Evolutionary conservation across 108 stramenopile genomes (phyloP).

Genomic region (Cylindrotheca closterium): DNA sequence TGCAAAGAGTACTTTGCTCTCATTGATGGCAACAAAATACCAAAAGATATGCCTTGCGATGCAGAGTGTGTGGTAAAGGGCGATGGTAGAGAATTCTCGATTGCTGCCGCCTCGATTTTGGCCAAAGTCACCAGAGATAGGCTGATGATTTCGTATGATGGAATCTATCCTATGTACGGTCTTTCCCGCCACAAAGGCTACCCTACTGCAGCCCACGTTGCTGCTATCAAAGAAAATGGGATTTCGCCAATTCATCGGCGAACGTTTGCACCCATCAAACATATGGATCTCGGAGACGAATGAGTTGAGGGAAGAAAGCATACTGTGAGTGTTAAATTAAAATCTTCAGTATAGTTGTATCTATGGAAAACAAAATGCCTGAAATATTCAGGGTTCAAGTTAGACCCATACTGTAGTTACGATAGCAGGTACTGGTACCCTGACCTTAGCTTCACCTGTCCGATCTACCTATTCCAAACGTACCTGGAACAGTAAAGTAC

Average conservation of each 20-base stretch:
- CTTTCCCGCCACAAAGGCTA: constrained; percentile 95
- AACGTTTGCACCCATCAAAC: constrained; percentile 91
- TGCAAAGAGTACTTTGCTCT: constrained; percentile 46
- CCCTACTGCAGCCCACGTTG: constrained; percentile 85
- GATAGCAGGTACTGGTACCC: too few species aligned
- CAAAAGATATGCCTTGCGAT: constrained; percentile 72
- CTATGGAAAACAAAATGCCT: too few species aligned
- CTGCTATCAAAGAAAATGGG: constrained; percentile 64
- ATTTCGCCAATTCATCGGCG: constrained; percentile 86
- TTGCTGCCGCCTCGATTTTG: constrained; percentile 94
- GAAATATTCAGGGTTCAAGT: too few species aligned
- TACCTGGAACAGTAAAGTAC: too few species aligned
- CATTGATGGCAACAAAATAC: constrained; percentile 87
- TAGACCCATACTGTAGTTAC: too few species aligned
- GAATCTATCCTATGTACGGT: constrained; percentile 83
- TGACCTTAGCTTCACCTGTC: too few species aligned
- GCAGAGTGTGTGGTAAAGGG: constrained; percentile 85
- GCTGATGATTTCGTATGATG: constrained; percentile 89
- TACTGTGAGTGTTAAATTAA: too few species aligned
- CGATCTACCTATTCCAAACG: too few species aligned
- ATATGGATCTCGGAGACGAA: constrained; percentile 41
- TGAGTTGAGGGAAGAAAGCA: constrained; percentile 11
- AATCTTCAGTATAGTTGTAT: too few species aligned
- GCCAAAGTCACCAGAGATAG: constrained; percentile 97
- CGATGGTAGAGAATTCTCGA: constrained; percentile 84